Evolutionary conservation across 805 yeast species (phyloP).

Genomic region (Ogataea methanolica): DNA sequence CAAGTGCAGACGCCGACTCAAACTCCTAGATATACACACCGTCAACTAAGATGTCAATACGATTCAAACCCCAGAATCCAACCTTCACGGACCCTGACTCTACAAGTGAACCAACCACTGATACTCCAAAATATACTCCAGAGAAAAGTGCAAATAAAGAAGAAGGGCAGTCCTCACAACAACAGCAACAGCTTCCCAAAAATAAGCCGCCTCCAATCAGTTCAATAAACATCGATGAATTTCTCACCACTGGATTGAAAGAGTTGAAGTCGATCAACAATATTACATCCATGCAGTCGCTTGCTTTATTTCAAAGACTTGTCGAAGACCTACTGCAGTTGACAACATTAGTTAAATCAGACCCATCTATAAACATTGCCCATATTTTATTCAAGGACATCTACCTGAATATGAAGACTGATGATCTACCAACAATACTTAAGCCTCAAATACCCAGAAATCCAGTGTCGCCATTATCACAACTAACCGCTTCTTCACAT

Average conservation of each 20-base stretch:
- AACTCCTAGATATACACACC: background rate
- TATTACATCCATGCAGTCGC: constrained; percentile 24
- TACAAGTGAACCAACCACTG: background rate
- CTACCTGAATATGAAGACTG: background rate
- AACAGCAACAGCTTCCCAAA: background rate
- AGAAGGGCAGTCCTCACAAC: background rate
- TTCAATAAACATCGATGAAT: constrained; percentile 30
- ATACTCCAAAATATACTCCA: background rate
- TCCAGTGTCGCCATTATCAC: no score
- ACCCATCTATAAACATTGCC: constrained; percentile 10
- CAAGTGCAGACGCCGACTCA: no score
- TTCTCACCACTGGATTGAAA: constrained; percentile 20
- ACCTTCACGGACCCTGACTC: constrained; percentile 16
- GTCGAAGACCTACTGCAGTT: constrained; percentile 23
- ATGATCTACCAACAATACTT: constrained; percentile 7
- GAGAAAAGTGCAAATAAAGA: background rate
- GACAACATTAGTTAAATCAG: constrained; percentile 4
- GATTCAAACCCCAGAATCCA: constrained; percentile 19
- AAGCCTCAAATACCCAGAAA: constrained; percentile 1
- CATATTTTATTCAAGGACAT: constrained; percentile 11
- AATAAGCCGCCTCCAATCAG: constrained; percentile 5
- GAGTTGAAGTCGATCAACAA: constrained; percentile 17
- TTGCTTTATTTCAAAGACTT: constrained; percentile 24
- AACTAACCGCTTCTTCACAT: no score
- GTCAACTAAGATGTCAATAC: constrained; percentile 11